Conservation (phyloP, 2,329 filamentous ascomycete species). For the Neodidymelliopsis sp. region DNA sequence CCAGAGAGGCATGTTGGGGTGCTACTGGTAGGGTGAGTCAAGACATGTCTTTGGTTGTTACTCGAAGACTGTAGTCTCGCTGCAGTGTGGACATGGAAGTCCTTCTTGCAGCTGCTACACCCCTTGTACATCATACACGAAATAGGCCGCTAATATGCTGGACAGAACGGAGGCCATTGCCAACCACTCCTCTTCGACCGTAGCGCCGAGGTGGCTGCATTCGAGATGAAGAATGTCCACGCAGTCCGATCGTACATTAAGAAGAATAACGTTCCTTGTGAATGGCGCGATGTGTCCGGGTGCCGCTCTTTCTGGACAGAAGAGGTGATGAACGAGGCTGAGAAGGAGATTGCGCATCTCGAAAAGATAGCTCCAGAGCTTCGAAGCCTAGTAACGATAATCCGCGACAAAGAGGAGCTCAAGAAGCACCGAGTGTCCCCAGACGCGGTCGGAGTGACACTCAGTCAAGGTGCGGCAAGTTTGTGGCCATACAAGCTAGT, state of each 20-base stretch:
- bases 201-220: conserved; percentile 68
- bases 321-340: conserved; percentile 62
- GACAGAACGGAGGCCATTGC: conserved; percentile 68
- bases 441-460: conserved; percentile 67
- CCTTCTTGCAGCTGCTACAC: no score
- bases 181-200: conserved; percentile 73
- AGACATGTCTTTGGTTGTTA: background rate
- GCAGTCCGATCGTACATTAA: conserved; percentile 66
- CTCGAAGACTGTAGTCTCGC: background rate
- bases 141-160: background rate
- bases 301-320: conserved; percentile 69
- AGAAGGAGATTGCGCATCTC: conserved; percentile 61
- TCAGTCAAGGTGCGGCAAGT: conserved; percentile 70
- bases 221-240: conserved; percentile 74
- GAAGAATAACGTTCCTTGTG: conserved; percentile 68
- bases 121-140: background rate
- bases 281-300: conserved; percentile 70
- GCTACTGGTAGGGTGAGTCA: conserved; percentile 77
- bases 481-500: conserved; percentile 89
- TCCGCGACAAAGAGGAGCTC: conserved; percentile 55
- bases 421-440: conserved; percentile 57
- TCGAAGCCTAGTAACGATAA: conserved; percentile 51
- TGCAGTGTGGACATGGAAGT: background rate
- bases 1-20: conserved; percentile 80
- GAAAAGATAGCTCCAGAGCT: conserved; percentile 64